phyloP scores from a whole-genome alignment of 345 rosid genomes.

The Salix arbutifolia region DNA sequence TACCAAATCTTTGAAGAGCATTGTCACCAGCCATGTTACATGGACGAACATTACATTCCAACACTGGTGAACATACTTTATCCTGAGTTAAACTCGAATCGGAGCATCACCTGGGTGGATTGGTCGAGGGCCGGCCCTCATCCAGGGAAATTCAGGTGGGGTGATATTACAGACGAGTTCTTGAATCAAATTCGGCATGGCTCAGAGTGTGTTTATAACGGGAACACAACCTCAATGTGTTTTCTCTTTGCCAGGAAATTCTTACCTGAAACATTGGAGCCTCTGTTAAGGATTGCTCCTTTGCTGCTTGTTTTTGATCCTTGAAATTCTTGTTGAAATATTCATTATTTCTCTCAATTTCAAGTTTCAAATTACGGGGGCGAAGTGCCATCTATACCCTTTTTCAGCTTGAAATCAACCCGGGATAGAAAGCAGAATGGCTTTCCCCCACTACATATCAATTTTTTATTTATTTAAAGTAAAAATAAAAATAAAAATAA shows the following conservation, averaged over 20 bases:
- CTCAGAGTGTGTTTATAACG: conserved; percentile 46
- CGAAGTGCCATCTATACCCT: too few species aligned
- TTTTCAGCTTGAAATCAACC: too few species aligned
- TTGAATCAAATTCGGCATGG: conserved; percentile 38
- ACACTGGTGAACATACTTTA: conserved; percentile 43
- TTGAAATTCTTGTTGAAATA: not conserved
- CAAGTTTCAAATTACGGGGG: too few species aligned
- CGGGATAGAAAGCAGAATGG: too few species aligned
- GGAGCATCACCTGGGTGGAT: conserved; percentile 65
- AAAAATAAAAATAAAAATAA: too few species aligned
- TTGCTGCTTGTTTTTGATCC: conserved; percentile 47
- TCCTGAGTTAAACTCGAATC: conserved; percentile 36
- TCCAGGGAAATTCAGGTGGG: conserved; percentile 48
- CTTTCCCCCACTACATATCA: too few species aligned
- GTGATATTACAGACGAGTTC: conserved; percentile 47
- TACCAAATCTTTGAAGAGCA: conserved; percentile 36
- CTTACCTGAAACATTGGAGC: conserved; percentile 42
- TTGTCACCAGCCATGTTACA: conserved; percentile 57
- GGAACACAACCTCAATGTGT: conserved; percentile 32
- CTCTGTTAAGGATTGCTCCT: conserved; percentile 52
- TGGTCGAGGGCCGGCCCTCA: conserved; percentile 68
- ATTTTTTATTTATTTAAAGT: too few species aligned
- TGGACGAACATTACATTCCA: conserved; percentile 71
- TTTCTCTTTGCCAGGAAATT: conserved; percentile 68
- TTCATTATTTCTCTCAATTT: too few species aligned